Evolutionary conservation across 306 rosid species (phyloP), one percentile per base, ranked within the genome.

Genomic region (Prunus davidiana): DNA sequence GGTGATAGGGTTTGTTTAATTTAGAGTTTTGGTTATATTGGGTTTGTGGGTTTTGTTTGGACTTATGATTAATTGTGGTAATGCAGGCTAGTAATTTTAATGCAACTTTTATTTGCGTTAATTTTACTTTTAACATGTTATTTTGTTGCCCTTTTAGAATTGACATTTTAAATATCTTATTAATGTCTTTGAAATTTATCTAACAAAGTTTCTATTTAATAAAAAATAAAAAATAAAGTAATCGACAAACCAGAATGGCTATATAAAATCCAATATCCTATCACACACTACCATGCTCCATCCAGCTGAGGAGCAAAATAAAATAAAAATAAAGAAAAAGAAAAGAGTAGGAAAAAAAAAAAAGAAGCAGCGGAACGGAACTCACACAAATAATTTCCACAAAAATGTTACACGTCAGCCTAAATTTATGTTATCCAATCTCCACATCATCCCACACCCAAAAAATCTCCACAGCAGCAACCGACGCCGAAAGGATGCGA

Each of bases 31-130:
- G 6, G 6, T 5, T 32, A 32, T 32, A 1, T 32, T 32, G 38
- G 0, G 6, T 32, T 32, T 32, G 6, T 32, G 0, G 0, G 0
- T 1, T 32, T 32, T 32, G 0, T 32, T 32, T 32, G 38, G 0
- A 4, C 38, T 32, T 32, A 32, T 32, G 1, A 1, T 32, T 32
- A 32, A 32, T 32, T 32, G 6, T 32, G 38, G 1, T 32, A 1
- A 32, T 32, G 1, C 1, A 0, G 0, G 0, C 38, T 32, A 32
- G 7, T 32, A 32, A 6, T 32, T 32, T 32, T 32, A 32, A 0
- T 32, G 1, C 5, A 0, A 0, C 7, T 32, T 32, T 32, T 32
- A 0, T 32, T 0, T 0, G 38, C 6, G 0, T 5, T 32, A 32
- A 6, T 32, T 32, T 32, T 32, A 0, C 1, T 32, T 32, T 5